Evolutionary conservation across 441 rosid species (phyloP).

Genomic region (Sinapis alba): DNA sequence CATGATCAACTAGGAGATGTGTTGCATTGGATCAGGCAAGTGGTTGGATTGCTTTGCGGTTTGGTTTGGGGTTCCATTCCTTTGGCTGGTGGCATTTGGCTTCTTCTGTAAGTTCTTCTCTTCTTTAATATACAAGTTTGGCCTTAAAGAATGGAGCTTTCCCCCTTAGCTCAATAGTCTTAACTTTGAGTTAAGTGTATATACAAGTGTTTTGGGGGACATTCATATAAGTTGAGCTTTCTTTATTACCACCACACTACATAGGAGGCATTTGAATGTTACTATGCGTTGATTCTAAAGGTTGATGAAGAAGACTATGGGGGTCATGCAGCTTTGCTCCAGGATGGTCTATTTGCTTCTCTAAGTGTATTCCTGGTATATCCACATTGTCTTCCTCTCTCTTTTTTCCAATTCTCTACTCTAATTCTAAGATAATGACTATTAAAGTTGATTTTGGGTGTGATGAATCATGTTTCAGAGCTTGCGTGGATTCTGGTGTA

Average conservation of each 20-base stretch:
- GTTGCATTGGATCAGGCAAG: too few species aligned
- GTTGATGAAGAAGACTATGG: constrained; percentile 93
- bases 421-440: not conserved
- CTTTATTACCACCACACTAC: constrained; percentile 1
- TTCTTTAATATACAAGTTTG: not conserved
- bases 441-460: not conserved
- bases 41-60: too few species aligned
- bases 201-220: not conserved
- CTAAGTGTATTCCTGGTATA: too few species aligned
- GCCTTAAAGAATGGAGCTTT: not conserved
- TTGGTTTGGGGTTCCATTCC: too few species aligned
- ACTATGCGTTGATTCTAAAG: constrained; percentile 83
- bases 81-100: too few species aligned
- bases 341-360: constrained; percentile 92
- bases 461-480: constrained; percentile 43
- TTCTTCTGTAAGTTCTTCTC: too few species aligned
- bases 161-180: not conserved
- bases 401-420: not conserved
- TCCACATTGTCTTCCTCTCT: not conserved
- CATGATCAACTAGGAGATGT: too few species aligned
- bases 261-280: constrained; percentile 16
- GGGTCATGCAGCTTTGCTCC: constrained; percentile 91
- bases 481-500: constrained; percentile 93
- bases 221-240: not conserved
- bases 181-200: too few species aligned